phyloP scores from a whole-genome alignment of 202 grass and related monocot genomes.

The Carex arenaria region DNA sequence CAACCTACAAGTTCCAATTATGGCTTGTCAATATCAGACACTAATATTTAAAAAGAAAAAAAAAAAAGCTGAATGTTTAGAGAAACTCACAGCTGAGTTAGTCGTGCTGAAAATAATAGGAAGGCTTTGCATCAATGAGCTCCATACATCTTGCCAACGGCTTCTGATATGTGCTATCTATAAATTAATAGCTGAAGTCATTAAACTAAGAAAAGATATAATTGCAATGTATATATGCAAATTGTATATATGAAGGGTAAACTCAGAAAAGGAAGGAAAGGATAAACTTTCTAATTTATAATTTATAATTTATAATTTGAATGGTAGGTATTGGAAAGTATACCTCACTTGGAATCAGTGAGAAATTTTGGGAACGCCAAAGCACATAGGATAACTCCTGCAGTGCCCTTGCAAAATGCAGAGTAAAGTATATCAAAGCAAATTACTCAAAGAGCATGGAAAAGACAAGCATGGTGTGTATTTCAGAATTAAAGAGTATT shows the following conservation, averaged over 20 bases:
- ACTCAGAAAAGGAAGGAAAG: neutral
- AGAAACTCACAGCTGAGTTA: constrained; percentile 59
- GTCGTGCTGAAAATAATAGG: constrained; percentile 46
- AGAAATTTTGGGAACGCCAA: constrained; percentile 29
- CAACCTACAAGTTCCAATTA: constrained; percentile 44
- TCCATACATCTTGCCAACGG: constrained; percentile 91
- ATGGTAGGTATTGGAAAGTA: constrained; percentile 11
- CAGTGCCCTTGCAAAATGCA: constrained; percentile 53
- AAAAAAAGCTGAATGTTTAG: constrained; percentile 25
- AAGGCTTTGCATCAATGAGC: constrained; percentile 62
- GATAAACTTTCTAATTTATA: neutral
- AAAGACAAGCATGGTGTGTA: neutral
- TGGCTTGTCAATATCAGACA: constrained; percentile 29
- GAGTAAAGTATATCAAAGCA: neutral
- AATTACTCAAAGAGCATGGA: constrained; percentile 11
- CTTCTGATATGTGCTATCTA: constrained; percentile 61
- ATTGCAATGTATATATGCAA: neutral
- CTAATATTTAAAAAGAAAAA: constrained; percentile 16
- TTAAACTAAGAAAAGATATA: neutral
- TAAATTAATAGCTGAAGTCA: constrained; percentile 32
- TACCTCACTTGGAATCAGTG: constrained; percentile 54
- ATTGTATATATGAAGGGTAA: neutral
- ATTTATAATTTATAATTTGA: too few species aligned
- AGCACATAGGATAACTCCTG: constrained; percentile 68
- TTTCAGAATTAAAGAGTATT: constrained; percentile 3